These are phyloP conservation scores for Vicia villosa DNA, from an alignment of 306 rosid species.

Conservation along the genomic window DNA sequence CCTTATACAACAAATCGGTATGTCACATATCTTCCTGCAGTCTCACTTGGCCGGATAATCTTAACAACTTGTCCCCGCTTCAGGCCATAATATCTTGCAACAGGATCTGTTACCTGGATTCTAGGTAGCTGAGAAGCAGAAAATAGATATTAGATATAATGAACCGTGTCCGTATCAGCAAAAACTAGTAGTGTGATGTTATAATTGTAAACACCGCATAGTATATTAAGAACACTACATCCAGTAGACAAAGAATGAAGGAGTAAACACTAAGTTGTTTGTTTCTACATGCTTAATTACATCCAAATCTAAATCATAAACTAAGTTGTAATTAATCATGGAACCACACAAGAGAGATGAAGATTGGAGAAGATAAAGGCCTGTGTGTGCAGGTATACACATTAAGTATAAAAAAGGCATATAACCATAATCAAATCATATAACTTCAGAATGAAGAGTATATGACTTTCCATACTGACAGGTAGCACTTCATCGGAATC, in stretches of 20 bases:
- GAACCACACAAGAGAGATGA: background rate
- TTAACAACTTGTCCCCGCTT: constrained; percentile 94
- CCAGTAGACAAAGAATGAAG: background rate
- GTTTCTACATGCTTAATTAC: background rate
- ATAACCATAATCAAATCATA: too few species aligned
- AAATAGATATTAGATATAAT: constrained; percentile 7
- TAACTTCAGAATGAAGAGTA: too few species aligned
- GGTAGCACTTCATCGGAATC: too few species aligned
- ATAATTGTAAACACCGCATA: background rate
- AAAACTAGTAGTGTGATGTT: background rate
- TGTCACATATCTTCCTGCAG: constrained; percentile 86
- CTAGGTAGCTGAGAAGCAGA: constrained; percentile 67
- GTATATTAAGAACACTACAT: background rate
- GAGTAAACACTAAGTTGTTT: background rate
- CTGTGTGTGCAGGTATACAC: background rate
- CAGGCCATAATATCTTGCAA: constrained; percentile 84
- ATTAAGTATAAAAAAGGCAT: too few species aligned
- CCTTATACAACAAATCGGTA: constrained; percentile 70
- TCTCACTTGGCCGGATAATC: constrained; percentile 82
- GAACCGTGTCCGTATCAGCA: background rate
- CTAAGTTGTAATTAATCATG: background rate
- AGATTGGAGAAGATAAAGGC: background rate
- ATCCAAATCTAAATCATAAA: background rate
- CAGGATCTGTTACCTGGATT: constrained; percentile 79
- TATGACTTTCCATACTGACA: too few species aligned